Percentiles rank a stretch among this genome's conserved stretches.
phyloP scores from a whole-genome alignment of 192 early-diverging fungal genomes.

The Phycomyces nitens region DNA sequence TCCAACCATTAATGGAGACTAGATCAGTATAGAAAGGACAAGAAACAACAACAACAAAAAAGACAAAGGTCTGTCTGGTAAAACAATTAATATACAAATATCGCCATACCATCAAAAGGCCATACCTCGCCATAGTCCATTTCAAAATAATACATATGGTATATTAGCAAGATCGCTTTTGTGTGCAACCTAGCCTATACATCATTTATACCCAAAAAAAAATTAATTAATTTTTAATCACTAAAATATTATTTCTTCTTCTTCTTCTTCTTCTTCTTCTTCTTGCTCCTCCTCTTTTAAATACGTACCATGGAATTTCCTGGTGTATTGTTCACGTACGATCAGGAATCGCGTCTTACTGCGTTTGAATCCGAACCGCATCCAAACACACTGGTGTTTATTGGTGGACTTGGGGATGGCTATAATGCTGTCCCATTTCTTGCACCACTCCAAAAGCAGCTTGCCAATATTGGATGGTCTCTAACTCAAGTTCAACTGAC shows the following conservation, averaged over 20 bases:
- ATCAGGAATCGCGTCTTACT: slow-evolving; percentile 37
- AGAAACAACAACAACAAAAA: not conserved
- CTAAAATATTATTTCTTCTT: no score
- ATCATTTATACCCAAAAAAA: no score
- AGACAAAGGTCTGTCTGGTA: not conserved
- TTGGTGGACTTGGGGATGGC: slow-evolving; percentile 39
- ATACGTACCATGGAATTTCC: slow-evolving; percentile 37
- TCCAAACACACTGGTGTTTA: slow-evolving; percentile 32
- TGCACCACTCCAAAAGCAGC: slow-evolving; percentile 12
- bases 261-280: not conserved
- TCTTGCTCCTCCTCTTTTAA: slow-evolving; percentile 4
- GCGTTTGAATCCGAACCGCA: slow-evolving; percentile 41
- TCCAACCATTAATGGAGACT: no score
- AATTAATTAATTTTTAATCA: no score
- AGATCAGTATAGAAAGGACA: not conserved
- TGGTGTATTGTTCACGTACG: slow-evolving; percentile 38
- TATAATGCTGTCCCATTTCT: slow-evolving; percentile 43
- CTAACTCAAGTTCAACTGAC: slow-evolving; percentile 43
- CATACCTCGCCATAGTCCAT: no score
- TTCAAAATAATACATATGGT: not conserved
- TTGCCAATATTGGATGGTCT: slow-evolving; percentile 24
- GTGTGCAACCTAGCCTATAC: no score
- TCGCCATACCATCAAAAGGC: no score
- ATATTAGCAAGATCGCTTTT: no score
- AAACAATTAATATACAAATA: no score